Conservation (phyloP, 1,139 yeast species). For the Meyerozyma smithsonii region DNA sequence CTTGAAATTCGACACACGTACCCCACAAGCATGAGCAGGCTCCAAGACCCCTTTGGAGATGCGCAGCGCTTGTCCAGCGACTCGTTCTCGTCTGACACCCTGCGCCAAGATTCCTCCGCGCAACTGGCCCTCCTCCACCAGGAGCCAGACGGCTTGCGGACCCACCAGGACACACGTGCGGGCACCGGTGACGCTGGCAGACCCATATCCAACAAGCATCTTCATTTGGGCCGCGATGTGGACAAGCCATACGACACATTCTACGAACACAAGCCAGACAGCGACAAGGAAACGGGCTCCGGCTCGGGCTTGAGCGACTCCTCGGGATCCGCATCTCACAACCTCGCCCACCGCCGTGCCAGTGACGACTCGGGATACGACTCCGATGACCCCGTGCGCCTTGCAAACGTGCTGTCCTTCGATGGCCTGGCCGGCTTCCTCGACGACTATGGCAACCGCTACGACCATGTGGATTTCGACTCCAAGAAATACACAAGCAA, state of each 20-base stretch:
- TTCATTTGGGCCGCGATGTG: background rate
- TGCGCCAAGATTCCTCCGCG: background rate
- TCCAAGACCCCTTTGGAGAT: background rate
- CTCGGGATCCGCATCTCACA: background rate
- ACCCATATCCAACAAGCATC: slow-evolving; percentile 1
- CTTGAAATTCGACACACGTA: background rate
- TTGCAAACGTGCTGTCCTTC: background rate
- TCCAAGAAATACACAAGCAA: slow-evolving; percentile 29
- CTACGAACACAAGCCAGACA: background rate
- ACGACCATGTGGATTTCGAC: slow-evolving; percentile 36
- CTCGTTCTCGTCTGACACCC: background rate
- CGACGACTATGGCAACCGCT: slow-evolving; percentile 36
- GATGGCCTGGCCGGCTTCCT: background rate
- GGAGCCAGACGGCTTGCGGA: background rate
- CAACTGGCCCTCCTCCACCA: background rate
- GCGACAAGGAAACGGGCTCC: background rate
- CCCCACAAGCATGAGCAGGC: background rate
- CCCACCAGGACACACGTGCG: background rate
- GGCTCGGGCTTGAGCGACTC: background rate
- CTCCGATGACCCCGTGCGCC: background rate
- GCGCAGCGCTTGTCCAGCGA: background rate
- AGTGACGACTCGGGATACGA: background rate
- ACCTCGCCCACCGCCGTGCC: background rate
- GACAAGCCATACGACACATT: background rate
- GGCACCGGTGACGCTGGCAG: background rate